phyloP scores from a whole-genome alignment of 805 yeast genomes.

The Candida krabiensis region DNA sequence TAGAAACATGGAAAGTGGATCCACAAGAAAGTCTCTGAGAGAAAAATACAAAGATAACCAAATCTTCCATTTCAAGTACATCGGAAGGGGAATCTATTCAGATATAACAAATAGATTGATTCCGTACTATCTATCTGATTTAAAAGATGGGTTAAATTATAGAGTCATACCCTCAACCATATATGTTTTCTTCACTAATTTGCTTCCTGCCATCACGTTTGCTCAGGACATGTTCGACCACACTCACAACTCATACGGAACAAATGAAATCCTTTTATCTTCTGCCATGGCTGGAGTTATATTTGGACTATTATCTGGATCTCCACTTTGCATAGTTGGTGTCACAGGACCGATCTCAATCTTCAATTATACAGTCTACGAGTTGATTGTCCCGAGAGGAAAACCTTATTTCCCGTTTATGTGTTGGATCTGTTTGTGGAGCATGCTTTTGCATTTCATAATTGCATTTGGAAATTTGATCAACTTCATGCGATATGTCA shows the following conservation, averaged over 20 bases:
- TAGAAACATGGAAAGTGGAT: too few species aligned
- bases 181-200: conserved; percentile 84
- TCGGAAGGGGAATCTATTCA: conserved; percentile 51
- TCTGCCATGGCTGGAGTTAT: conserved; percentile 88
- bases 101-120: conserved; percentile 49
- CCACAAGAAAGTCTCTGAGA: conserved; percentile 2
- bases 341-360: conserved; percentile 96
- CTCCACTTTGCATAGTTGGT: conserved; percentile 93
- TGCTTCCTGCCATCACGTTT: conserved; percentile 92
- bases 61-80: conserved; percentile 22
- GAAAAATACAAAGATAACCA: conserved; percentile 16
- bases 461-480: conserved; percentile 72
- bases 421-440: conserved; percentile 96
- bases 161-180: conserved; percentile 83
- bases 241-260: conserved; percentile 83
- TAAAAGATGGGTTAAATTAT: conserved; percentile 81
- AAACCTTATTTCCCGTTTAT: conserved; percentile 78
- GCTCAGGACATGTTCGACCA: conserved; percentile 97
- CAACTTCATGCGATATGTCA: conserved; percentile 64
- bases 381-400: conserved; percentile 56
- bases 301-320: conserved; percentile 84
- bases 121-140: conserved; percentile 76
- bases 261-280: conserved; percentile 82
- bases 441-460: conserved; percentile 74
- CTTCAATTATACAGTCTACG: conserved; percentile 87